Percentiles rank a stretch among this genome's conserved stretches.
phyloP scores from a whole-genome alignment of 2,329 filamentous ascomycete genomes.

The Tolypocladium endophyticum region DNA sequence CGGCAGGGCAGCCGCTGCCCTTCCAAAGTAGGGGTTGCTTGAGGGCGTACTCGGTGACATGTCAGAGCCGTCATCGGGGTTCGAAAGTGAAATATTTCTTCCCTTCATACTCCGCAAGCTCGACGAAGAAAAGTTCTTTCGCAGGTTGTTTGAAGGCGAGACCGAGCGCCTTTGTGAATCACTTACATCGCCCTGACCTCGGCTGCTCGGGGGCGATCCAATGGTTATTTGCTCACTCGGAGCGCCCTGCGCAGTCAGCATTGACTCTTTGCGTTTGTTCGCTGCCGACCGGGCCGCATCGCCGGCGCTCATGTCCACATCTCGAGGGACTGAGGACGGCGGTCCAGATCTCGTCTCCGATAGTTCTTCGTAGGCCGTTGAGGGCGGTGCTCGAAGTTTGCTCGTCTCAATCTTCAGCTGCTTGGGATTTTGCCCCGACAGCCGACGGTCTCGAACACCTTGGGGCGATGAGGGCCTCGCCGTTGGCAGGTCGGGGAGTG shows the following conservation, averaged over 20 bases:
- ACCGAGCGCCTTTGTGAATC: slow-evolving; percentile 31
- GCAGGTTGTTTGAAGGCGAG: slow-evolving; percentile 41
- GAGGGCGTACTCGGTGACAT: slow-evolving; percentile 65
- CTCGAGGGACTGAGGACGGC: neutral
- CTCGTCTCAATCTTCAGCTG: slow-evolving; percentile 82
- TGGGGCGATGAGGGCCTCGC: slow-evolving; percentile 21
- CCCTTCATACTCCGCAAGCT: slow-evolving; percentile 62
- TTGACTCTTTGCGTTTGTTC: slow-evolving; percentile 4
- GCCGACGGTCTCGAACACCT: slow-evolving; percentile 62
- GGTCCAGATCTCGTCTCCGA: neutral
- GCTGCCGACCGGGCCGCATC: neutral
- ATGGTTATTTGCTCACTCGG: slow-evolving; percentile 14
- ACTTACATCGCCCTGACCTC: slow-evolving; percentile 22
- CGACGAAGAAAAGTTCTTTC: slow-evolving; percentile 61
- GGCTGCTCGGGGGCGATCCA: slow-evolving; percentile 21
- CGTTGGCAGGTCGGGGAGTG: slow-evolving; percentile 32
- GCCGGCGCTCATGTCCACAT: slow-evolving; percentile 2
- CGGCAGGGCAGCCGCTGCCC: slow-evolving; percentile 40
- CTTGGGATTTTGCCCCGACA: slow-evolving; percentile 71
- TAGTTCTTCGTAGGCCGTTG: slow-evolving; percentile 4
- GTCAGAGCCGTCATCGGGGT: slow-evolving; percentile 51
- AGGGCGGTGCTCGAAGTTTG: slow-evolving; percentile 15
- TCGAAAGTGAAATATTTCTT: slow-evolving; percentile 60
- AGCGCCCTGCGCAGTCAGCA: slow-evolving; percentile 17
- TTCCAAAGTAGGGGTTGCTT: slow-evolving; percentile 55